Evolutionary conservation across 805 yeast species (phyloP), one percentile per base, ranked within the genome.

Genomic region (Candida hispaniensis): DNA sequence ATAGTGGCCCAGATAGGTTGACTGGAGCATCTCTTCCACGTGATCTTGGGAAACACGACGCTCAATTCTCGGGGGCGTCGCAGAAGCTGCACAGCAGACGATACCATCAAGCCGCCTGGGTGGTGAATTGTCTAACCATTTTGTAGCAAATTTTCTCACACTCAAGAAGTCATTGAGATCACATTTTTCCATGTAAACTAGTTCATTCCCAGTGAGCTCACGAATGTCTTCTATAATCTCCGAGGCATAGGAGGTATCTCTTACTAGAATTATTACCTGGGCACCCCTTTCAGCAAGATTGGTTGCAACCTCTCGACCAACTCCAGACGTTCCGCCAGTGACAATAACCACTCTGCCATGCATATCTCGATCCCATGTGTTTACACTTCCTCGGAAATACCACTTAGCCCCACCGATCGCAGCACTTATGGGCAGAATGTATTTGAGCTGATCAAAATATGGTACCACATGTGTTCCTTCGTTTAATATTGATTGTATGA

Each of bases 61-160:
- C n/a, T 64, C 60, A 38, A 59, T 56, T 13, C 79, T 75, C 28
- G 71, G 64, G 0, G 98, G 97, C 39, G 75, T 61, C 41, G 75
- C 64, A 35, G 82, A 86, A 6, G 81, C 86, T 2, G 96, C 95
- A 58, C 85, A 74, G 50, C 94, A 80, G 1, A 91, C 56, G 17
- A 91, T 70, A 39, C 93, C 93, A 56, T 91, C 99, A 27, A 91
- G 62, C 38, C 99, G 59, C 48, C 99, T 67, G 7, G 95, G 91
- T 3, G 95, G 93, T 18, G 74, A 61, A 50, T 80, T 85, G 54
- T 91, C 93, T 41, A 91, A 64, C 97, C 97, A 91, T 41, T 67
- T 74, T 2, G 97, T 86, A 17, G 95, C 96, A 61, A 91, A 91
- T 51, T 75, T 74, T 47, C 99, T 67, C 8, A 91, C 68, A 2